These are phyloP conservation scores for Pontederia crassipes DNA, from an alignment of 176 grass and related monocot genomes.

Conservation along the genomic window DNA sequence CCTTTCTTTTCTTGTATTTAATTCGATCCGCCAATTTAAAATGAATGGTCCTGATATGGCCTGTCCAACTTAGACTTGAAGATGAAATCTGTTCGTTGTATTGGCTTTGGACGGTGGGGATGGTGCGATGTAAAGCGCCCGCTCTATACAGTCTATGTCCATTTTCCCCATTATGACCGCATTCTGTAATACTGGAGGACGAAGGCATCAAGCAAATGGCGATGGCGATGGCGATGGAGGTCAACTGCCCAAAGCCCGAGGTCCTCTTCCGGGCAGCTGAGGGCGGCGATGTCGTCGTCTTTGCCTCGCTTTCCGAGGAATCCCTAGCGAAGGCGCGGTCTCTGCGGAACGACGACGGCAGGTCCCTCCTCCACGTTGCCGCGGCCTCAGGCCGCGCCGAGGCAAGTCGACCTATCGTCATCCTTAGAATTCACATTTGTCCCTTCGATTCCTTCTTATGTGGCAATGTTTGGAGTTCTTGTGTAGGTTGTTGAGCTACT, in stretches of 20 bases:
- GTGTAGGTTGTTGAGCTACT: conserved; percentile 50
- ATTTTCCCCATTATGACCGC: too few relatives aligned
- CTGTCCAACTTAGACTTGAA: too few relatives aligned
- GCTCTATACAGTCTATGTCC: too few relatives aligned
- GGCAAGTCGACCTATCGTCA: conserved; percentile 9
- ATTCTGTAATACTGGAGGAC: too few relatives aligned
- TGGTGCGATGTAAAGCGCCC: too few relatives aligned
- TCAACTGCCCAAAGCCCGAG: conserved; percentile 39
- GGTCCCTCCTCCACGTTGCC: conserved; percentile 88
- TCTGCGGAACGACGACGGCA: conserved; percentile 67
- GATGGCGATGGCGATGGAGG: conserved; percentile 46
- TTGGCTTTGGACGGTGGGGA: too few relatives aligned
- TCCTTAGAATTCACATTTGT: neutral
- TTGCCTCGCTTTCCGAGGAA: conserved; percentile 42
- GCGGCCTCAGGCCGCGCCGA: conserved; percentile 37
- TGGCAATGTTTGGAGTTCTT: conserved; percentile 1
- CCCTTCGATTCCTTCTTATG: neutral
- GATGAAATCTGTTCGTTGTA: too few relatives aligned
- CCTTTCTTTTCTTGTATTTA: too few relatives aligned
- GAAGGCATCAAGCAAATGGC: neutral
- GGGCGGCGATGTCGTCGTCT: conserved; percentile 34
- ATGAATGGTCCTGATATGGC: too few relatives aligned
- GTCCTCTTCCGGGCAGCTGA: conserved; percentile 72
- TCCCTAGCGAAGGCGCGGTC: conserved; percentile 32
- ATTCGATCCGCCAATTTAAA: too few relatives aligned